These are phyloP conservation scores for Melampsora medusae DNA, from an alignment of 1,284 basidiomycete genomes.

Conservation along the genomic window DNA sequence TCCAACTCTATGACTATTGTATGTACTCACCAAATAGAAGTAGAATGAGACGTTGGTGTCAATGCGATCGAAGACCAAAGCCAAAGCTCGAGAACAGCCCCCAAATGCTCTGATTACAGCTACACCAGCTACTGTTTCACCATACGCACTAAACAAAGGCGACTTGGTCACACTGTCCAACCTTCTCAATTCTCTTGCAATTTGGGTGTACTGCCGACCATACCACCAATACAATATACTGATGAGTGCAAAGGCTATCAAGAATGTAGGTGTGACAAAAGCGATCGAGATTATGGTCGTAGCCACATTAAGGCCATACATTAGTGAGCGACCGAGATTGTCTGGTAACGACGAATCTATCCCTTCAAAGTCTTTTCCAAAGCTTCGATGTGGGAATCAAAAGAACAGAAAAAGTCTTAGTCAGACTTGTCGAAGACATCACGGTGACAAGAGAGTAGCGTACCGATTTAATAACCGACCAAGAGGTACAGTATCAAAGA, in stretches of 20 bases:
- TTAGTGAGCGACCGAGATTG: conserved; percentile 1
- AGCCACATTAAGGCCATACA: not conserved
- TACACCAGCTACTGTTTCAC: conserved; percentile 58
- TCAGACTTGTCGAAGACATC: not conserved
- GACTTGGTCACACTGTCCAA: conserved; percentile 79
- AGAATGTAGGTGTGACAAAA: conserved; percentile 4
- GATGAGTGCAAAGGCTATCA: not conserved
- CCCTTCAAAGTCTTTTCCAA: conserved; percentile 14
- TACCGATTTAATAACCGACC: conserved; percentile 24
- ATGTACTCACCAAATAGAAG: conserved; percentile 29
- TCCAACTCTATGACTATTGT: not conserved
- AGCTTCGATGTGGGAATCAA: not conserved
- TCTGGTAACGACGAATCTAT: conserved; percentile 14
- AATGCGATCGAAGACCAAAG: conserved; percentile 42
- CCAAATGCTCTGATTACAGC: conserved; percentile 84
- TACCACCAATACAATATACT: conserved; percentile 20
- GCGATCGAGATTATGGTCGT: conserved; percentile 8
- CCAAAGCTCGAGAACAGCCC: conserved; percentile 57
- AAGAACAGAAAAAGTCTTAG: not conserved
- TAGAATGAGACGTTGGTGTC: conserved; percentile 46
- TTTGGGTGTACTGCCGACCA: conserved; percentile 45
- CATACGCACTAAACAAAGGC: conserved; percentile 79
- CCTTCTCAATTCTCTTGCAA: conserved; percentile 51
- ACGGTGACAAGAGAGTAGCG: not conserved
- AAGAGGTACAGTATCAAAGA: conserved; percentile 31